phyloP scores from a whole-genome alignment of 176 grass and related monocot species.

The Musa acuminata region DNA sequence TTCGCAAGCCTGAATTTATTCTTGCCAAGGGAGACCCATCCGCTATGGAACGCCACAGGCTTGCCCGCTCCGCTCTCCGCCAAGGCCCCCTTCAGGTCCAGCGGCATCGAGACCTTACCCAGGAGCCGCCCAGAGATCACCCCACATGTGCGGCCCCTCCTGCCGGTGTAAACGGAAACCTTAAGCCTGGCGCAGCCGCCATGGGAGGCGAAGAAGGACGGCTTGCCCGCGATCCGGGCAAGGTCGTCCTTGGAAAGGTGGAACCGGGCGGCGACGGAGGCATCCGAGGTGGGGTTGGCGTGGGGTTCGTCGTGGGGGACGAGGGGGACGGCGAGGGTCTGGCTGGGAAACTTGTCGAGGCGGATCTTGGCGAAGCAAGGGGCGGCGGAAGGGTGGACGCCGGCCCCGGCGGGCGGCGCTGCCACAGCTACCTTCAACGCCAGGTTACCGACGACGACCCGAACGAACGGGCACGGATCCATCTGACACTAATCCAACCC shows the following conservation, averaged over 20 bases:
- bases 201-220: slow-evolving; percentile 39
- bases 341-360: slow-evolving; percentile 59
- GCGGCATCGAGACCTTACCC: slow-evolving; percentile 53
- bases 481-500: slow-evolving; percentile 8
- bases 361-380: slow-evolving; percentile 73
- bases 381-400: slow-evolving; percentile 49
- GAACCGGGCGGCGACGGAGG: slow-evolving; percentile 41
- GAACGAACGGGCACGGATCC: slow-evolving; percentile 89
- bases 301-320: slow-evolving; percentile 9
- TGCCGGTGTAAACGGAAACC: slow-evolving; percentile 65
- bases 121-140: slow-evolving; percentile 51
- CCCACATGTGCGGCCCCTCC: slow-evolving; percentile 38
- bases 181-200: slow-evolving; percentile 35
- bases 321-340: slow-evolving; percentile 36
- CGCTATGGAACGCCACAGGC: slow-evolving; percentile 44
- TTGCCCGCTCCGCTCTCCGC: slow-evolving; percentile 31
- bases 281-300: slow-evolving; percentile 1
- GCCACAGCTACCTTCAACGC: slow-evolving; percentile 52
- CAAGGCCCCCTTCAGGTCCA: slow-evolving; percentile 44
- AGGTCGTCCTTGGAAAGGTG: slow-evolving; percentile 63
- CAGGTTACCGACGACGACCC: slow-evolving; percentile 68
- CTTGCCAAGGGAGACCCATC: slow-evolving; percentile 68
- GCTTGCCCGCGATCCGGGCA: slow-evolving; percentile 45
- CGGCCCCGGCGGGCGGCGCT: slow-evolving; percentile 23
- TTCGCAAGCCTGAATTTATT: background rate